Evolutionary conservation across 352 stramenopile species (phyloP), one percentile per base, ranked within the genome.

Genomic region (Pythium phragmitis): DNA sequence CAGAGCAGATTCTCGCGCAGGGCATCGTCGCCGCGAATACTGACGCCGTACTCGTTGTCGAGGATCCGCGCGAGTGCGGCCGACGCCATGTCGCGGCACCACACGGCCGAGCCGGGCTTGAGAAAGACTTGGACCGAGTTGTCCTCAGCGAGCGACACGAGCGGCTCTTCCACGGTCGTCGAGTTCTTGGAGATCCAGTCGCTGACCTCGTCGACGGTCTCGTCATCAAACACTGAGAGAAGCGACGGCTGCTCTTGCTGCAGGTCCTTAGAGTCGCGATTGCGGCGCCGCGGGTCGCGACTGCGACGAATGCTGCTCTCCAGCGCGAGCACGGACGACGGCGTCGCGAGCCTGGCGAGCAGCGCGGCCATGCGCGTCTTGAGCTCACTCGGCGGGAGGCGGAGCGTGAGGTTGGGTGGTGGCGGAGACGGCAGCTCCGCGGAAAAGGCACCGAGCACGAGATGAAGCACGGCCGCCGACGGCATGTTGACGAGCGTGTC

Each of bases 121-220:
- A 92, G 68, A 63, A 87, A 87, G 45, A 94, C 82, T 59, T 90
- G 81, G 19, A 94, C 70, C 21, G 78, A 72, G 58, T 92, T 91
- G 61, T 91, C 78, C 41, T 94, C 82, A 3, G 78, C 80, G 8
- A 94, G 74, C 16, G 82, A 88, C 30, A 94, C 81, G 11, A 94
- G 64, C 17, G 85, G 85, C 56, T 94, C 85, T n/a, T 82, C 82
- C 42, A 90, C 80, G 0, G 85, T 88, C 43, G 84, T 78, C 49
- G 85, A 77, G 60, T 94, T 92, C 60, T 88, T 90, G 16, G 81
- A 90, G 56, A 94, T 77, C 80, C 84, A 91, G 57, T 92, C 80
- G 50, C 78, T 85, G 17, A 86, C 71, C 67, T 89, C 78, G 41
- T 94, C 85, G 1, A 87, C 48, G 2, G 51, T 56, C 12, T 76